Base-by-base conservation (phyloP, 2,329 filamentous ascomycete genomes). In the Xylaria sp. region DNA sequence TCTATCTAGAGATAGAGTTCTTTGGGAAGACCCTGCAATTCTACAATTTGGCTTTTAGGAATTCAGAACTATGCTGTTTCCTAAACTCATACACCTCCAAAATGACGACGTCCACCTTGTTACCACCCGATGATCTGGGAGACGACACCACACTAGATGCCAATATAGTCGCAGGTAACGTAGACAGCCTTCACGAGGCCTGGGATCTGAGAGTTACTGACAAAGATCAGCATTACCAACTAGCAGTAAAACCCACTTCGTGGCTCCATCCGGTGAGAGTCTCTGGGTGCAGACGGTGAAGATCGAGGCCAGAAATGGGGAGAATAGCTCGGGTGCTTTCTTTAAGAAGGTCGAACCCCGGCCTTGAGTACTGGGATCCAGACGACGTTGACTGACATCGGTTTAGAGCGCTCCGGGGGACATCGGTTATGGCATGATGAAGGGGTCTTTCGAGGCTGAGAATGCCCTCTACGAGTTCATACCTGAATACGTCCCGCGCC, bases 371-470 rank as follows among this genome's bases (percentile, higher is more conserved):
- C 25, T n/a, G 28, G 9, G 12, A 6, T 23, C n/a, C 44, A 25
- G 50, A 28, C 13, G 13, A 10, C 28, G 25, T 55, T 31, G 50
- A 41, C 63, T 66, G 20, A 62, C 34, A 48, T 20, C 6, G 28
- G 31, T 23, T 41, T 25, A 66, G 57, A 66, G 51, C 8, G 73
- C 65, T 13, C 56, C 62, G 3, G 71, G 70, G 6, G 51, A 69
- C 3, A 46, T 60, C 13, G 74, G 73, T n/a, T 59, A 61, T 34
- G 57, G 63, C 13, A 71, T 74, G 44, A 72, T 75, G 64, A 65
- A 72, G 15, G 69, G 68, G 3, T 67, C 70, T 10, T 77, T 71
- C 63, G 69, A 69, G 12, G 73, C 75, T 46, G 76, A 77, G 46
- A 46, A 23, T 54, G 23, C 39, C 15, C 23, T 66, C 39, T 48